Evolutionary conservation across 768 basidiomycete genomes (phyloP).

Genomic region (Cystofilobasidium capitatum): DNA sequence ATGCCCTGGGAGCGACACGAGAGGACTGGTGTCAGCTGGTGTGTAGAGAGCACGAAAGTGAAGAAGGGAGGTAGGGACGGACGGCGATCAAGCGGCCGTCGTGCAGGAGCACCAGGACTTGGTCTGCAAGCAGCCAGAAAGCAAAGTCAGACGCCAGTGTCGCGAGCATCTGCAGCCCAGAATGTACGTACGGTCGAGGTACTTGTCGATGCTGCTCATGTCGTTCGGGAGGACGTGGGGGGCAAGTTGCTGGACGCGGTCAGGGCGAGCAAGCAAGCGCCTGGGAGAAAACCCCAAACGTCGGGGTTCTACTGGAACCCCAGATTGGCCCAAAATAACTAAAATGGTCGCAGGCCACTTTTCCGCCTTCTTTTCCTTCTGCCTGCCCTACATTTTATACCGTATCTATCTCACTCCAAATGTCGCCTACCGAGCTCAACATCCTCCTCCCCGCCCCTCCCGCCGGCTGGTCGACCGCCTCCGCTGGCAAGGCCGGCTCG

Average conservation of each 20-base stretch:
- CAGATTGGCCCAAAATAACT: no score
- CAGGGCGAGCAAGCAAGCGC: no score
- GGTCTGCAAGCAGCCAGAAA: slow-evolving; percentile 47
- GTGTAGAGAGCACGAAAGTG: not conserved
- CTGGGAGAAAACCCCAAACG: no score
- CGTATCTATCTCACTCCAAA: not conserved
- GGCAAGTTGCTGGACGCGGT: no score
- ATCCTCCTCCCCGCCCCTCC: slow-evolving; percentile 4
- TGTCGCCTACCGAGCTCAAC: no score
- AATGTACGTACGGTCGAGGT: slow-evolving; percentile 63
- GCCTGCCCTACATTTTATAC: not conserved
- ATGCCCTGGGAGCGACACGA: slow-evolving; percentile 52
- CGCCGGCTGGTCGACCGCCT: slow-evolving; percentile 14
- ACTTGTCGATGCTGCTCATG: slow-evolving; percentile 86
- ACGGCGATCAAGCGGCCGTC: slow-evolving; percentile 93
- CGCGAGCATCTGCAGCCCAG: no score
- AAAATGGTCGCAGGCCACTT: no score
- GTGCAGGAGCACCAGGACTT: slow-evolving; percentile 86
- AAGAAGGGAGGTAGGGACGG: slow-evolving; percentile 35
- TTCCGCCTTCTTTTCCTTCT: not conserved
- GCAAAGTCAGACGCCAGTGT: slow-evolving; percentile 13
- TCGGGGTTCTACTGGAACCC: no score
- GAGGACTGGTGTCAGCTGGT: not conserved
- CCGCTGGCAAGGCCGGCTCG: not conserved
- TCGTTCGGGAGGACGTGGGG: no score